These are phyloP conservation scores for Diplosphaera chodatii DNA, from an alignment of 139 green algal species.

Conservation along the genomic window DNA sequence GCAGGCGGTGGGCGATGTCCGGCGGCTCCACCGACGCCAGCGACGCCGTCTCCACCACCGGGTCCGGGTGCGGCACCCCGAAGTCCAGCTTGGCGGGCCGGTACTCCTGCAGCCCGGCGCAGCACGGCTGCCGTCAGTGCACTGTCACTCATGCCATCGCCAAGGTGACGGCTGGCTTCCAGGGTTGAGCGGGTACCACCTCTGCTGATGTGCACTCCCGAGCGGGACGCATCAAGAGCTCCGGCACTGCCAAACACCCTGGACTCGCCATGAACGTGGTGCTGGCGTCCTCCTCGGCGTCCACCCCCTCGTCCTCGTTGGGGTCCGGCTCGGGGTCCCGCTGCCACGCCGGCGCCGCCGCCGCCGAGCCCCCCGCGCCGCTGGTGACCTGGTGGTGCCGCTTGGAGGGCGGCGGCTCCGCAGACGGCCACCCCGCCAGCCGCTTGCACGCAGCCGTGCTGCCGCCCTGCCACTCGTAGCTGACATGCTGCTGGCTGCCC, in stretches of 20 bases:
- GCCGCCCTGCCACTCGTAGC: too few relatives aligned
- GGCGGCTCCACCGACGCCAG: slow-evolving; percentile 43
- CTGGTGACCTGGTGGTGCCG: neutral
- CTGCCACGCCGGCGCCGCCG: neutral
- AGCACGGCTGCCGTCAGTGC: too few relatives aligned
- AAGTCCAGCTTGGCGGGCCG: slow-evolving; percentile 35
- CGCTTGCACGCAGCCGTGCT: neutral
- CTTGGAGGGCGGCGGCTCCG: neutral
- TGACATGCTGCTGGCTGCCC: neutral
- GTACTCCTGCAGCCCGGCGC: slow-evolving; percentile 20
- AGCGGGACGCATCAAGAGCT: neutral
- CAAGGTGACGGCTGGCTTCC: too few relatives aligned
- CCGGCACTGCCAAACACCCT: too few relatives aligned
- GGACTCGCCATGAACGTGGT: slow-evolving; percentile 22
- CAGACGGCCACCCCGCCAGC: too few relatives aligned
- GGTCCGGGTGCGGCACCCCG: slow-evolving; percentile 40
- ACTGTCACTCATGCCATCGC: too few relatives aligned
- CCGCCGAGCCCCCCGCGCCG: too few relatives aligned
- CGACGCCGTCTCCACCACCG: slow-evolving; percentile 52
- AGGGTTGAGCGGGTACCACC: too few relatives aligned
- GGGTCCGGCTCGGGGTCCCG: neutral
- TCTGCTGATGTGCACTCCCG: too few relatives aligned
- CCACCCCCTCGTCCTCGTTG: slow-evolving; percentile 22
- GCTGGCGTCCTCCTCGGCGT: slow-evolving; percentile 15
- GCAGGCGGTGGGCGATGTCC: slow-evolving; percentile 37